Percentiles rank a stretch among this genome's conserved stretches.
Evolutionary conservation across 768 basidiomycete species (phyloP).

Genomic region (Glaciozyma martinii): DNA sequence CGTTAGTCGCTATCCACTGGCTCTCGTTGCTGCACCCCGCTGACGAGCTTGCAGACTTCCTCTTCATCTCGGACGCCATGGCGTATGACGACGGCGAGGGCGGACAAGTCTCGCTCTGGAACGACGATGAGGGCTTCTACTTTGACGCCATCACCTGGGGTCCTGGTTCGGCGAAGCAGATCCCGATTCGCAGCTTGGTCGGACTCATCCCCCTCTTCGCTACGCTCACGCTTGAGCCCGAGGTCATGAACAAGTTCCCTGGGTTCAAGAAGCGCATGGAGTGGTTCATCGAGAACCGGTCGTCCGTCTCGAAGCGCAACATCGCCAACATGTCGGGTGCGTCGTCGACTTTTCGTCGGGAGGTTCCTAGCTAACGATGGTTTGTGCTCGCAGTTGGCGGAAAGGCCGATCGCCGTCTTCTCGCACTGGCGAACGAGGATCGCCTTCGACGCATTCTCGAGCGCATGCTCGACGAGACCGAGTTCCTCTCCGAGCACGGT

Average conservation of each 20-base stretch:
- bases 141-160: constrained; percentile 61
- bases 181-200: constrained; percentile 88
- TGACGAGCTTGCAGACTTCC: constrained; percentile 62
- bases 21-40: constrained; percentile 33
- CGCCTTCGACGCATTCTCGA: constrained; percentile 75
- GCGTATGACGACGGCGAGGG: constrained; percentile 64
- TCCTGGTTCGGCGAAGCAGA: constrained; percentile 62
- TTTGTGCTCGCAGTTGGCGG: constrained; percentile 45
- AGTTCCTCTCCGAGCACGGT: constrained; percentile 92
- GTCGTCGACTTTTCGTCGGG: constrained; percentile 11
- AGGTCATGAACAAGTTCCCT: constrained; percentile 78
- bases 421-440: constrained; percentile 88
- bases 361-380: background rate
- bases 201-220: constrained; percentile 97
- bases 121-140: constrained; percentile 94
- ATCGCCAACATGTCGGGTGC: constrained; percentile 91
- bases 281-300: constrained; percentile 95
- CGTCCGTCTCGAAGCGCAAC: constrained; percentile 75
- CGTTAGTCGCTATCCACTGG: constrained; percentile 32
- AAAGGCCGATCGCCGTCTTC: constrained; percentile 71
- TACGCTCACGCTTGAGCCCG: constrained; percentile 84
- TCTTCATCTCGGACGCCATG: constrained; percentile 98
- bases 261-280: constrained; percentile 98
- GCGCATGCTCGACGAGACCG: constrained; percentile 95
- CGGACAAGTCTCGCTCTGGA: constrained; percentile 78